Base-by-base conservation (phyloP, 345 rosid species). In the Reutealis trisperma region DNA sequence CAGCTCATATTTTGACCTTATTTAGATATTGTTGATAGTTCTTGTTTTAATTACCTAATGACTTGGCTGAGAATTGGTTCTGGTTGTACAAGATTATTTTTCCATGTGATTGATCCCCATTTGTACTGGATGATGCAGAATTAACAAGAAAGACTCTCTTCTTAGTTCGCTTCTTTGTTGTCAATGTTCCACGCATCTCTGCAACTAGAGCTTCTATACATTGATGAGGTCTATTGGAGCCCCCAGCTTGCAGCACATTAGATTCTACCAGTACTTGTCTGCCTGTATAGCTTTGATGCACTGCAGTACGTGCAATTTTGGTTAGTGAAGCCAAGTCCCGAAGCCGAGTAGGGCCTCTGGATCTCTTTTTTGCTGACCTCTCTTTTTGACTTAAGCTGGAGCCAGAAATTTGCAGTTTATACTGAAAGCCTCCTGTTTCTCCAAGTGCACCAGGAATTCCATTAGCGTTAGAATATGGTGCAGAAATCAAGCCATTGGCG, bases 81-180 rank as follows among this genome's bases (percentile, higher is more conserved):
- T 63, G 84, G 70, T 76, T 78, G 25, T 77, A 80, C 58, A 77
- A 72, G 77, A 77, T 37, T 71, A 77, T 75, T 37, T 58, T 80
- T 72, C 88, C 88, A 16, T 77, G 84, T 80, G 78, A 67, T 80
- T 84, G 85, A 51, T 74, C 70, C 58, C 70, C 72, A 42, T 77
- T 80, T 65, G 62, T 71, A 15, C 72, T 65, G 74, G 79, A 71
- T 34, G 77, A 86, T 67, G 80, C 71, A 51, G 83, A 77, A 67
- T 45, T 76, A 66, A 81, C 69, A 24, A 73, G 71, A 75, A 79
- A 51, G 81, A 58, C 67, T 73, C 84, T 82, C 84, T 83, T 86
- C 76, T 78, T 86, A 21, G 84, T 84, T 71, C 84, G 84, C 82
- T 90, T 93, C 82, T 85, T 87, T 79, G 78, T 88, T 55, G 85